phyloP scores from a whole-genome alignment of 495 filamentous ascomycete genomes.

The Podospora didyma region DNA sequence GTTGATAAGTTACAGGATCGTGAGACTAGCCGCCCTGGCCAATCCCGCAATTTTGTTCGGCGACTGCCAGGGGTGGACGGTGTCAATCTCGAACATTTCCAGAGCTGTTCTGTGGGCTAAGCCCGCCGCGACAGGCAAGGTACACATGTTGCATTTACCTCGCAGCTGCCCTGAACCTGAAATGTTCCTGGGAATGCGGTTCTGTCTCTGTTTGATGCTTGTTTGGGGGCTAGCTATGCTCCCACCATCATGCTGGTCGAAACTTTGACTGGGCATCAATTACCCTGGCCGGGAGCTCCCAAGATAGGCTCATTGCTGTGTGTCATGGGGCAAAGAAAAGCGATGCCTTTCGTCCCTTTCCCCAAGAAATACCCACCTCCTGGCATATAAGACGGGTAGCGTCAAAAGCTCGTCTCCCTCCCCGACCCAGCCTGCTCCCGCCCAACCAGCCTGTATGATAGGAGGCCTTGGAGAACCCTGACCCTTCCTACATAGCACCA shows the following conservation, averaged over 20 bases:
- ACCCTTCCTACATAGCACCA: slow-evolving; percentile 23
- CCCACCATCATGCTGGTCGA: slow-evolving; percentile 32
- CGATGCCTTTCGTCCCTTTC: slow-evolving; percentile 5
- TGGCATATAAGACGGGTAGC: slow-evolving; percentile 24
- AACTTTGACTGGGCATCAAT: slow-evolving; percentile 23
- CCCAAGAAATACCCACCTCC: neutral
- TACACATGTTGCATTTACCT: slow-evolving; percentile 1
- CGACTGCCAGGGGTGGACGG: neutral
- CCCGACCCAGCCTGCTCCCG: slow-evolving; percentile 7
- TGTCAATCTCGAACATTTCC: slow-evolving; percentile 18
- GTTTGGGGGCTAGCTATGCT: slow-evolving; percentile 40
- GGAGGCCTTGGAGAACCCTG: slow-evolving; percentile 22
- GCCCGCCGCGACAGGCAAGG: slow-evolving; percentile 1
- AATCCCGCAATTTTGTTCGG: neutral
- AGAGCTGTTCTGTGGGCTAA: slow-evolving; percentile 16
- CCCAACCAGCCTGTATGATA: slow-evolving; percentile 22
- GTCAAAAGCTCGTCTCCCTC: neutral
- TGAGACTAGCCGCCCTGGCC: slow-evolving; percentile 1
- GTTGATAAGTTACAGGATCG: neutral
- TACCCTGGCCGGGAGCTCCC: slow-evolving; percentile 19
- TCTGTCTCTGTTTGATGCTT: slow-evolving; percentile 44
- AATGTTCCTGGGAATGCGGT: slow-evolving; percentile 17
- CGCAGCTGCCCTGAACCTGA: slow-evolving; percentile 7
- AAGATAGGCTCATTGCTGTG: slow-evolving; percentile 8
- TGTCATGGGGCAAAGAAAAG: slow-evolving; percentile 15